Evolutionary conservation across 768 basidiomycete species (phyloP).

Genomic region (Floccularia luteovirens): DNA sequence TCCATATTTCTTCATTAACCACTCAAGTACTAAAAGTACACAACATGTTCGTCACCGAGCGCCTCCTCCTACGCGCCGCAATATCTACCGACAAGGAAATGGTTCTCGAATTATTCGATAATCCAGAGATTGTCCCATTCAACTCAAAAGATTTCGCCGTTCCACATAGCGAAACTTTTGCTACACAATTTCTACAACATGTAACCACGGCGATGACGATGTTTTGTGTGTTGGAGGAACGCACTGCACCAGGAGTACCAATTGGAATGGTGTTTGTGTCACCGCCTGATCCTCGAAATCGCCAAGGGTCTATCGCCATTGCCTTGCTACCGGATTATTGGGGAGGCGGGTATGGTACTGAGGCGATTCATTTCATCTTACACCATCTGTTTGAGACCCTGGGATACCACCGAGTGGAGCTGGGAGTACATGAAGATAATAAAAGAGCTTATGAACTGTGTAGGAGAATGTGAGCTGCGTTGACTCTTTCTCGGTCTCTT

Average conservation of each 20-base stretch:
- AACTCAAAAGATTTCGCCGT: conserved; percentile 7
- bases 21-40: too few species aligned
- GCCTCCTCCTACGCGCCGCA: conserved; percentile 10
- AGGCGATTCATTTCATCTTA: conserved; percentile 10
- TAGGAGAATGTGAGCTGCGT: conserved; percentile 10
- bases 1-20: too few species aligned
- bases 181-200: conserved; percentile 7
- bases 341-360: conserved; percentile 7
- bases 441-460: conserved; percentile 9
- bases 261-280: not conserved
- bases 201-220: conserved; percentile 9
- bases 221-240: conserved; percentile 11
- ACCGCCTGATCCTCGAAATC: not conserved
- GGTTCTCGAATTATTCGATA: conserved; percentile 9
- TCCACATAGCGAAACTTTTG: conserved; percentile 8
- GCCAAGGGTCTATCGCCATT: not conserved
- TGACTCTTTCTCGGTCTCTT: too few species aligned
- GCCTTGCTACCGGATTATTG: not conserved
- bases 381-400: conserved; percentile 9
- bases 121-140: conserved; percentile 8
- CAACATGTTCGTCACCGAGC: conserved; percentile 3
- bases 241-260: not conserved
- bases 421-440: conserved; percentile 12
- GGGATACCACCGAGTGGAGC: conserved; percentile 11
- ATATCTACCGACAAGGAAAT: conserved; percentile 8